phyloP scores from a whole-genome alignment of 768 basidiomycete species.

The Lactarius akahatsu region DNA sequence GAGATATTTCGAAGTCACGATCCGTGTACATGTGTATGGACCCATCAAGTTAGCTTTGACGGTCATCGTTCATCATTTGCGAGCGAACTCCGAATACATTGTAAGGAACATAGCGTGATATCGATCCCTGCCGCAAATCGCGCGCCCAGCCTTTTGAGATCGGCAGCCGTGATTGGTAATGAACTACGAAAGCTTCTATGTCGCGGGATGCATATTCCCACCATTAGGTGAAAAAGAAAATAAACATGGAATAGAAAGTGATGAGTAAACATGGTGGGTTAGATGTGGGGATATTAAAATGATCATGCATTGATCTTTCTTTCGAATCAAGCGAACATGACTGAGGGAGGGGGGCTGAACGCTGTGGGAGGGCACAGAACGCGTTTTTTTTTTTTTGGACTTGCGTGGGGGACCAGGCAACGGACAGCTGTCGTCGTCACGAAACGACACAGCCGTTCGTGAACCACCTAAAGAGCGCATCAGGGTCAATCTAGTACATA shows the following conservation, averaged over 20 bases:
- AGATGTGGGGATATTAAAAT: neutral
- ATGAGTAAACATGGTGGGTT: neutral
- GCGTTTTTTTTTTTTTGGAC: neutral
- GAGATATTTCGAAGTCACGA: conserved; percentile 10
- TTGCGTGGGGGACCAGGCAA: neutral
- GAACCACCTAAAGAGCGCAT: conserved; percentile 60
- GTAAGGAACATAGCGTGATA: neutral
- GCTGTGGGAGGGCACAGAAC: neutral
- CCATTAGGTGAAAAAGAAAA: neutral
- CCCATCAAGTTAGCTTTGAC: neutral
- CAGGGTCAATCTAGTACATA: conserved; percentile 9
- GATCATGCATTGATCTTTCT: neutral
- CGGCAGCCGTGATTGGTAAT: neutral
- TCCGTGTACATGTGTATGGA: conserved; percentile 19
- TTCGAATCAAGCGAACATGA: neutral
- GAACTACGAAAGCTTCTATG: conserved; percentile 5
- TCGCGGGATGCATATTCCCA: conserved; percentile 10
- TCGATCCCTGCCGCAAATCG: neutral
- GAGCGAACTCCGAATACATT: neutral
- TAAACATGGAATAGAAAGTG: neutral
- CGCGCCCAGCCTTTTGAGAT: neutral
- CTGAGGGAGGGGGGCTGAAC: neutral
- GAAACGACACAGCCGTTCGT: conserved; percentile 64
- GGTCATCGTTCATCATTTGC: neutral
- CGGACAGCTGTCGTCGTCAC: conserved; percentile 30